phyloP scores from a whole-genome alignment of 176 grass and related monocot genomes.

The Bonia amplexicaulis region DNA sequence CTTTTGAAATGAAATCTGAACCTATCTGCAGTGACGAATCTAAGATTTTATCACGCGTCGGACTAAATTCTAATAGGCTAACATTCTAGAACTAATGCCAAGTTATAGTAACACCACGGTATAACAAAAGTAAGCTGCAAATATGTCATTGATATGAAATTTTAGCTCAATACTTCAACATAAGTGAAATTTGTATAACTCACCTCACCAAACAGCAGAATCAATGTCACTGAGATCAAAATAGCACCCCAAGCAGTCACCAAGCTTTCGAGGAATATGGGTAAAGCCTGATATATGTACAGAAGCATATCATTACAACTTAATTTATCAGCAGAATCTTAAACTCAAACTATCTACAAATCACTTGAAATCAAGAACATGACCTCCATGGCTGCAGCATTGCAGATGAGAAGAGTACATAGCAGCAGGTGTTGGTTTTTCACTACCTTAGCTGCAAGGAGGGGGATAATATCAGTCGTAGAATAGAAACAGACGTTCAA shows the following conservation, averaged over 20 bases:
- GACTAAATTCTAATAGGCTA: too few species aligned
- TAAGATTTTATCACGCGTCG: too few species aligned
- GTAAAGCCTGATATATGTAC: conserved; percentile 52
- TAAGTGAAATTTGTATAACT: neutral
- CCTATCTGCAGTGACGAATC: too few species aligned
- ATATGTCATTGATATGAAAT: too few species aligned
- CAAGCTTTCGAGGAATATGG: conserved; percentile 94
- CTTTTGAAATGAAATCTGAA: conserved; percentile 26
- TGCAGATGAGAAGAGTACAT: conserved; percentile 94
- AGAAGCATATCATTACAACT: conserved; percentile 15
- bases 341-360: neutral
- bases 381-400: conserved; percentile 87
- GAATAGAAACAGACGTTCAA: neutral
- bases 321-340: neutral
- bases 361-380: neutral
- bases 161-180: too few species aligned
- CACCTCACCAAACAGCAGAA: conserved; percentile 88
- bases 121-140: too few species aligned
- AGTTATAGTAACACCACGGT: too few species aligned
- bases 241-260: conserved; percentile 91
- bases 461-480: neutral
- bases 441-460: conserved; percentile 74
- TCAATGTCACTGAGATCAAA: conserved; percentile 78
- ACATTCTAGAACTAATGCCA: too few species aligned
- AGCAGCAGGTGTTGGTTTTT: conserved; percentile 81